A percentile compares a stretch with the other conserved stretches of the same genome.
Evolutionary conservation across 495 filamentous ascomycete genomes (phyloP).

Genomic region (Hypoxylon lienhwacheense): DNA sequence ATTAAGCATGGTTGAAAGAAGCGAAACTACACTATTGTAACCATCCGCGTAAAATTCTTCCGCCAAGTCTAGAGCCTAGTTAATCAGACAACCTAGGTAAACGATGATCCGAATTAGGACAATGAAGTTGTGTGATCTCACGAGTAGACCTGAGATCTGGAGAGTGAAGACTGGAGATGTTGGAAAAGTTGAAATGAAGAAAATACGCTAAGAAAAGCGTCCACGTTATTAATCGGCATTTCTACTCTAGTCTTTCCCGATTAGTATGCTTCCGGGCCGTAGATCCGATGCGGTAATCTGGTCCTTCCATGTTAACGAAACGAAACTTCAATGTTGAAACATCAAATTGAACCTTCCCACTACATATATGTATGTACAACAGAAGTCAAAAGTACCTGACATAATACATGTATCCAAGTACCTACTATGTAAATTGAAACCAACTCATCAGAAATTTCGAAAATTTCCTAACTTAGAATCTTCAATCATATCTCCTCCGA

Average conservation of each 20-base stretch:
- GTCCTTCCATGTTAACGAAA: conserved; percentile 8
- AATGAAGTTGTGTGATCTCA: conserved; percentile 12
- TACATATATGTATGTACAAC: too few relatives aligned
- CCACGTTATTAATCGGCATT: conserved; percentile 15
- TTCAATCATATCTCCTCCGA: background rate
- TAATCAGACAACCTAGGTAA: too few relatives aligned
- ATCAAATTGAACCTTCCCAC: too few relatives aligned
- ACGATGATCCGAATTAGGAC: conserved; percentile 16
- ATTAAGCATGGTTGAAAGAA: background rate
- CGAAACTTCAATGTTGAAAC: background rate
- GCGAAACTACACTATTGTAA: background rate
- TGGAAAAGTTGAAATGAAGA: conserved; percentile 3
- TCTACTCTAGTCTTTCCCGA: conserved; percentile 28
- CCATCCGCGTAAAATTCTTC: background rate
- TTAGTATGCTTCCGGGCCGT: conserved; percentile 23
- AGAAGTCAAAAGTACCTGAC: too few relatives aligned
- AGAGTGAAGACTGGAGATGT: too few relatives aligned
- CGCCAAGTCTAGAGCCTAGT: background rate
- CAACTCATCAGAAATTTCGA: too few relatives aligned
- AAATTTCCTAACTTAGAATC: conserved; percentile 20
- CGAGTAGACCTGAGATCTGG: conserved; percentile 1
- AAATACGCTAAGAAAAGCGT: conserved; percentile 18
- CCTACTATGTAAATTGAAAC: conserved; percentile 19
- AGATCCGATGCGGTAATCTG: conserved; percentile 24
- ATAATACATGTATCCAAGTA: too few relatives aligned